Percentiles rank a stretch among this genome's conserved stretches.
phyloP scores from a whole-genome alignment of 495 filamentous ascomycete species.

The Polyplosphaeria fusca region DNA sequence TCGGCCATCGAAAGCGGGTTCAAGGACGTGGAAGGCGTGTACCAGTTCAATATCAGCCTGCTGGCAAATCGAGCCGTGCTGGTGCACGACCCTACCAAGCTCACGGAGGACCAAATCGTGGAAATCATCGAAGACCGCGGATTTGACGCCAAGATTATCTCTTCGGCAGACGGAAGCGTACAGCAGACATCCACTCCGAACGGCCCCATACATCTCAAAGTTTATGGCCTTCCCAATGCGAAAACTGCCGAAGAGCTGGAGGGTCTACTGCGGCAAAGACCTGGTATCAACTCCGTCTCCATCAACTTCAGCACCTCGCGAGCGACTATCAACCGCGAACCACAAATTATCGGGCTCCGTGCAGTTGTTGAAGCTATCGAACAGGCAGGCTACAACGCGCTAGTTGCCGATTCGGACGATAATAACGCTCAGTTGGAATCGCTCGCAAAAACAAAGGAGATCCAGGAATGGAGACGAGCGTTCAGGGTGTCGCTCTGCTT shows the following conservation, averaged over 20 bases:
- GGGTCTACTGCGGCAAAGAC: constrained; percentile 57
- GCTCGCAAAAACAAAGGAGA: constrained; percentile 91
- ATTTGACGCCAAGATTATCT: constrained; percentile 82
- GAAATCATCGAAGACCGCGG: constrained; percentile 85
- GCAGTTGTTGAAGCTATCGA: constrained; percentile 81
- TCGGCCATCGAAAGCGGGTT: constrained; percentile 86
- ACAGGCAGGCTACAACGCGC: constrained; percentile 74
- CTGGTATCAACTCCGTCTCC: constrained; percentile 70
- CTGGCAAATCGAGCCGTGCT: constrained; percentile 89
- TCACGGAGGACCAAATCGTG: constrained; percentile 68
- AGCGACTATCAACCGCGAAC: constrained; percentile 66
- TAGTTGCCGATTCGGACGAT: constrained; percentile 87
- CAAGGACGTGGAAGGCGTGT: constrained; percentile 68
- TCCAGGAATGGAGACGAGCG: constrained; percentile 82
- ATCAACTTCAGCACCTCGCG: constrained; percentile 67
- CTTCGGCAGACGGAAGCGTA: constrained; percentile 51
- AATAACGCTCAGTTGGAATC: constrained; percentile 97
- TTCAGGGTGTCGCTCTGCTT: constrained; percentile 74
- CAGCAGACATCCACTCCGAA: constrained; percentile 44
- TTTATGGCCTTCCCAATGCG: constrained; percentile 75
- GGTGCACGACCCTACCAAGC: constrained; percentile 68
- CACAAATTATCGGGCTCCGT: constrained; percentile 70
- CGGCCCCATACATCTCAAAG: constrained; percentile 66
- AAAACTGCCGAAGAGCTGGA: constrained; percentile 69
- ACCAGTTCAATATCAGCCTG: constrained; percentile 88